Evolutionary conservation across 208 protist species (phyloP), one percentile per base, ranked within the genome.

Genomic region (Crithidia brevicula): DNA sequence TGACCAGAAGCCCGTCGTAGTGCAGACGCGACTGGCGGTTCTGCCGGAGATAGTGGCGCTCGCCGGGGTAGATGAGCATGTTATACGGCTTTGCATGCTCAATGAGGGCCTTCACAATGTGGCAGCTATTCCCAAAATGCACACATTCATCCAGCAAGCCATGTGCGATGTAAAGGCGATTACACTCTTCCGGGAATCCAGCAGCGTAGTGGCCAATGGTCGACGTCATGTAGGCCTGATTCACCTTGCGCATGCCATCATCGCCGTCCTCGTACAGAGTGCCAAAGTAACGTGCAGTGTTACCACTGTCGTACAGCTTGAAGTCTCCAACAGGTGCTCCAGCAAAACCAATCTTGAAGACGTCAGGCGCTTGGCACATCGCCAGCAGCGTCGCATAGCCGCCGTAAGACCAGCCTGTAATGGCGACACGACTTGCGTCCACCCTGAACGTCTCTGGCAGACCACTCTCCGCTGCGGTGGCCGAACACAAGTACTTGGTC

Each of bases 131-230:
- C 15, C 34, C 61, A 61, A 98, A 97, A 77, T 98, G 95, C 30
- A 98, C 96, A 82, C 98, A 98, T 64, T 98, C 96, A 73, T 98
- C 96, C 20, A 94, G 81, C 18, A 97, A 61, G 3, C 96, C 96
- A 78, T 98, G 94, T 0, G 96, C 85, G 50, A 98, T 86, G 65
- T 94, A 90, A 7, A 98, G 68, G 5, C 96, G 91, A 70, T 96
- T 86, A 36, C 83, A 72, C 33, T 95, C 90, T 51, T 96, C 87
- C 0, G 95, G 93, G 49, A 97, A 96, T 1, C 83, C 76, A 4
- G 61, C 43, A 34, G 79, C 82, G 73, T 92, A 94, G 36, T 71
- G 50, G 20, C 46, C 72, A 54, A 96, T 91, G 25, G 74, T 78
- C 22, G 77, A 78, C 38, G 74, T 82, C 57, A 76, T 67, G 71